A percentile compares a stretch with the other conserved stretches of the same genome.
Evolutionary conservation across 2,329 filamentous ascomycete species (phyloP).

Genomic region (Hypoxylon sp.): DNA sequence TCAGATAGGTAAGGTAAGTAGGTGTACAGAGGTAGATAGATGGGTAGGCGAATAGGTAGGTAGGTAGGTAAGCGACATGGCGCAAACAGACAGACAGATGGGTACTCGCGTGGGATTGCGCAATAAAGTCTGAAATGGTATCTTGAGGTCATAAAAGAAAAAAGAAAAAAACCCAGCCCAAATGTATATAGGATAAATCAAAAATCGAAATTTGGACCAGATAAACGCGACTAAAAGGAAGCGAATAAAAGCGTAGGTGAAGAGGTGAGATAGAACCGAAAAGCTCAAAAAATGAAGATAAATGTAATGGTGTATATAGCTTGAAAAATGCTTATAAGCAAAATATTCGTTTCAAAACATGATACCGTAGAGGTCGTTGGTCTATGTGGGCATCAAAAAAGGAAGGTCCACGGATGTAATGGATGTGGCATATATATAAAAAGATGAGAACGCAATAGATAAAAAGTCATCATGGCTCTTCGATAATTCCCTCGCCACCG

Average conservation of each 20-base stretch:
- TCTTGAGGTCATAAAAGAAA: conserved; percentile 42
- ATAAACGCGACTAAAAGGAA: conserved; percentile 14
- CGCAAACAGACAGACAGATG: conserved; percentile 15
- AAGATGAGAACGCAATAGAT: conserved; percentile 13
- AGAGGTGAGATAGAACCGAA: conserved; percentile 5
- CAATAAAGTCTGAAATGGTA: conserved; percentile 41
- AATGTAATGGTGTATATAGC: conserved; percentile 8
- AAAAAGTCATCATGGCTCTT: conserved; percentile 58
- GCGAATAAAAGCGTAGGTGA: too few relatives aligned
- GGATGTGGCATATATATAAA: conserved; percentile 19
- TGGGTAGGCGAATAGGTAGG: too few relatives aligned
- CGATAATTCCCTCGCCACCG: conserved; percentile 74
- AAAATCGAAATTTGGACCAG: too few relatives aligned
- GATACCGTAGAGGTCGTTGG: conserved; percentile 36
- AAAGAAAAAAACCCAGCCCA: too few relatives aligned
- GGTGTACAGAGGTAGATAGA: conserved; percentile 27
- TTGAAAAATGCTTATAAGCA: conserved; percentile 18
- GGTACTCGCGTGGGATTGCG: conserved; percentile 25
- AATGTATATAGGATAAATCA: too few relatives aligned
- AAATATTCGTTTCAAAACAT: conserved; percentile 37
- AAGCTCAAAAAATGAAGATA: conserved; percentile 23
- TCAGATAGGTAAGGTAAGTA: too few relatives aligned
- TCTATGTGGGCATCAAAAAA: conserved; percentile 31
- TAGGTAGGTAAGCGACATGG: too few relatives aligned
- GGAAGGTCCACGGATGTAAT: conserved; percentile 25